Base-by-base conservation (phyloP, 495 filamentous ascomycete species). In the Cryomyces minteri region DNA sequence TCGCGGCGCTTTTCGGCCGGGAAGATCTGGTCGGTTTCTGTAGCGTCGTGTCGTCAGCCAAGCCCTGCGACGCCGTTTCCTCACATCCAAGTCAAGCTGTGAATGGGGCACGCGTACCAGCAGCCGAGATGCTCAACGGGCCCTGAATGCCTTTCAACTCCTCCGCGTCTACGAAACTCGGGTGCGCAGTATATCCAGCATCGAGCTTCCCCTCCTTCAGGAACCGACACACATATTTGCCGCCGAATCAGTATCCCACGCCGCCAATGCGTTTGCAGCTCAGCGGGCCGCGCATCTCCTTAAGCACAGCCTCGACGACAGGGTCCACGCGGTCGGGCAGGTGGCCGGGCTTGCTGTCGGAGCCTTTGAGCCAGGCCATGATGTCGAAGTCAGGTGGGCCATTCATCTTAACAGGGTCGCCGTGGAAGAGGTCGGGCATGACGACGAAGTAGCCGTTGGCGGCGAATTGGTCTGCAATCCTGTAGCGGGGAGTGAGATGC, bases 221-320 rank as follows among this genome's bases (percentile, higher is more conserved):
- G 41, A 68, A 67, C 44, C 59, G 52, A 37, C 60, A 55, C 31
- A 68, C 68, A 45, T 75, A 76, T 54, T 73, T 75, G 6, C 60
- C 72, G 31, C 83, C 84, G 54, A 86, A 88, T 64, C 84, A 88
- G 66, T 88, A 87, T 6, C 84, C 84, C 2, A 80, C 68, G 50
- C 69, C 76, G 5, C 76, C 86, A 41, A 93, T 61, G 54, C 71
- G 76, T 67, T 79, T 80, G 37, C 74, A 52, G 57, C 79, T 74
- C 8, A 76, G 65, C 18, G 55, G 55, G 33, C 61, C 65, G 37
- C 70, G 69, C 49, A 84, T 52, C 51, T 77, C 73, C 44, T 72
- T 72, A 51, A 87, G 64, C 7, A 68, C 61, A 6, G 62, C 58
- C 43, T 72, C 70, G 37, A 88, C 64, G 50, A 84, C 68, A 12